phyloP scores from a whole-genome alignment of 2,329 filamentous ascomycete genomes.

The Didymella exigua region DNA sequence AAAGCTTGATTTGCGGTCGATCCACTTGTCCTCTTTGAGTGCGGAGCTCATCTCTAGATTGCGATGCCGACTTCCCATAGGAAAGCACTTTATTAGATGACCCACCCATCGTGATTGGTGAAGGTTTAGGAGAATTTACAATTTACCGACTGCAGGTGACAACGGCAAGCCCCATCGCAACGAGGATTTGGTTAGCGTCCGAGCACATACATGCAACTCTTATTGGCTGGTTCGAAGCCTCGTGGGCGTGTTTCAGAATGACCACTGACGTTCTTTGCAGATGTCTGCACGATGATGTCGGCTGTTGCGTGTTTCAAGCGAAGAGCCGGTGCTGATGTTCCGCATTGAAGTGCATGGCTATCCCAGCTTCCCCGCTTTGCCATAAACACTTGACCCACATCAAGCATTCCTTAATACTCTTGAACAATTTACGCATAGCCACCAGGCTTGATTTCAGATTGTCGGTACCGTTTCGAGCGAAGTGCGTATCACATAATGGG shows the following conservation, averaged over 20 bases:
- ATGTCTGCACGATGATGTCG: neutral
- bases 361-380: slow-evolving; percentile 11
- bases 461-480: neutral
- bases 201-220: neutral
- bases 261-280: neutral
- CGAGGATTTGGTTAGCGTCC: neutral
- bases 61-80: neutral
- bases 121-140: slow-evolving; percentile 1
- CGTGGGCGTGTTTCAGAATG: neutral
- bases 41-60: slow-evolving; percentile 4
- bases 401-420: slow-evolving; percentile 10
- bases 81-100: neutral
- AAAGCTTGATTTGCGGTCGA: slow-evolving; percentile 2
- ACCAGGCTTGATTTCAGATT: neutral
- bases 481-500: neutral
- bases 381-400: slow-evolving; percentile 7
- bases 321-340: neutral
- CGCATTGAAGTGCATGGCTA: slow-evolving; percentile 1
- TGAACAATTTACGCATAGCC: slow-evolving; percentile 13
- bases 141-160: slow-evolving; percentile 5
- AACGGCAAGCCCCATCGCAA: neutral
- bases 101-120: neutral
- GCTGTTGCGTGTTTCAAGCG: slow-evolving; percentile 13
- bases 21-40: slow-evolving; percentile 5
- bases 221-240: slow-evolving; percentile 1